These are phyloP conservation scores for Alloteropsis semialata DNA, from an alignment of 176 grass and related monocot species.

Conservation along the genomic window DNA sequence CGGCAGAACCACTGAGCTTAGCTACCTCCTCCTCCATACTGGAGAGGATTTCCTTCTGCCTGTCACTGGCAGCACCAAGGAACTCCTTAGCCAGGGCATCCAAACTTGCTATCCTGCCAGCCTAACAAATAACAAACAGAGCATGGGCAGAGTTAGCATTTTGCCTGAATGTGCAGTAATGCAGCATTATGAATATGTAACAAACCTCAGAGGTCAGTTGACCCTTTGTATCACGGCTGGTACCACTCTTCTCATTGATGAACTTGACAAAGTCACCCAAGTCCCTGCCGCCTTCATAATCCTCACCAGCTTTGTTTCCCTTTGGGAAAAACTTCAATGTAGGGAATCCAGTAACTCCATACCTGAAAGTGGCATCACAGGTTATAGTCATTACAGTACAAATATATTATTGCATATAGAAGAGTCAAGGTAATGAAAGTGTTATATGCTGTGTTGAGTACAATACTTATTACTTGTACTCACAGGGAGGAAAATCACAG, in stretches of 20 bases:
- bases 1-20: constrained; percentile 68
- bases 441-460: neutral
- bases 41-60: constrained; percentile 58
- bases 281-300: constrained; percentile 73
- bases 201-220: constrained; percentile 70
- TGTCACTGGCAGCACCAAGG: constrained; percentile 51
- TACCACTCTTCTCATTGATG: constrained; percentile 80
- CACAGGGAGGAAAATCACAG: neutral
- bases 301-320: constrained; percentile 89
- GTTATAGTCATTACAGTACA: neutral
- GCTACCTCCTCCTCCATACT: constrained; percentile 64
- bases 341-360: constrained; percentile 80
- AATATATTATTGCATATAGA: neutral
- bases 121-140: constrained; percentile 34
- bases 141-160: neutral
- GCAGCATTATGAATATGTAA: neutral
- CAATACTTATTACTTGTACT: neutral
- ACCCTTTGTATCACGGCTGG: constrained; percentile 72
- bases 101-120: constrained; percentile 56
- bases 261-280: constrained; percentile 81
- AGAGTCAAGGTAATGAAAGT: neutral
- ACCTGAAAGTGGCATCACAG: constrained; percentile 37
- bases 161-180: neutral
- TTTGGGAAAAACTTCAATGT: constrained; percentile 95
- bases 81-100: constrained; percentile 78